Conservation (phyloP, 805 yeast genomes). For the Pichia ethanolica region DNA sequence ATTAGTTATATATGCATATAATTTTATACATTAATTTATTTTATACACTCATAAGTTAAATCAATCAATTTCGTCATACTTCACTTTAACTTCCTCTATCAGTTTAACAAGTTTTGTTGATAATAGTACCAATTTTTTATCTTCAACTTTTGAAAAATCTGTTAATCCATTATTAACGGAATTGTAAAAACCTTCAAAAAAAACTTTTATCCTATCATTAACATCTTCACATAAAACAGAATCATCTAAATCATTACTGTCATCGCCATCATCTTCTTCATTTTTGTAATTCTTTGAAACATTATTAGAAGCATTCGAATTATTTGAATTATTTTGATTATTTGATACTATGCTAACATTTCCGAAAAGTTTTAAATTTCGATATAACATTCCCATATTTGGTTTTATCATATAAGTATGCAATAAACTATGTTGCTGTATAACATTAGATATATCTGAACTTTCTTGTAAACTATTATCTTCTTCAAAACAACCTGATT, state of each 20-base stretch:
- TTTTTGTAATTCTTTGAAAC: neutral
- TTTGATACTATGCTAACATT: slow-evolving; percentile 8
- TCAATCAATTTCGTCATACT: slow-evolving; percentile 11
- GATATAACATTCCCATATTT: slow-evolving; percentile 31
- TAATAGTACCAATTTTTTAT: slow-evolving; percentile 15
- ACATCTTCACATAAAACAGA: slow-evolving; percentile 46
- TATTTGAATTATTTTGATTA: neutral
- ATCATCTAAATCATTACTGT: slow-evolving; percentile 9
- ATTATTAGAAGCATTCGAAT: too few species aligned
- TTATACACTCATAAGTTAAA: too few species aligned
- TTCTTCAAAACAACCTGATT: slow-evolving; percentile 20
- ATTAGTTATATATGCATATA: neutral
- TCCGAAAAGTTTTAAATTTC: slow-evolving; percentile 52
- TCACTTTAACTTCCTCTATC: slow-evolving; percentile 13
- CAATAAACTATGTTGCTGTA: slow-evolving; percentile 40
- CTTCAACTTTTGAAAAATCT: slow-evolving; percentile 49
- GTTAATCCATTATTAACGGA: slow-evolving; percentile 45
- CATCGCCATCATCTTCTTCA: neutral
- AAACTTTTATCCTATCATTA: slow-evolving; percentile 44
- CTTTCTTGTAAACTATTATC: neutral
- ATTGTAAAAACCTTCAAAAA: slow-evolving; percentile 44
- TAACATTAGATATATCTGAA: neutral
- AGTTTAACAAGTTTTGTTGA: slow-evolving; percentile 14
- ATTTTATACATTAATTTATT: too few species aligned
- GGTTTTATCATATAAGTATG: slow-evolving; percentile 45